Evolutionary conservation across 1,139 yeast genomes (phyloP).

Genomic region (Pichia sp.): DNA sequence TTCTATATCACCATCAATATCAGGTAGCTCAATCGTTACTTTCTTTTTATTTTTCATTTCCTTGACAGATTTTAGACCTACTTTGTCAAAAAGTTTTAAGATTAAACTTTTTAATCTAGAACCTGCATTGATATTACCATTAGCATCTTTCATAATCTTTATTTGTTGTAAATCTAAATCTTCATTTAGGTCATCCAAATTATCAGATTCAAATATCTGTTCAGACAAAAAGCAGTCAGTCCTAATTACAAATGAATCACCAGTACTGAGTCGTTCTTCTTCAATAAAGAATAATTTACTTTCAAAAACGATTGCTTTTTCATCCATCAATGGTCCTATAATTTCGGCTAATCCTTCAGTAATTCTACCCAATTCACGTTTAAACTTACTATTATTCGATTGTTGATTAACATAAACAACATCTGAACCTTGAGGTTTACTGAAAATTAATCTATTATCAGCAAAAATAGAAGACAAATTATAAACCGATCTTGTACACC

Average conservation of each 20-base stretch:
- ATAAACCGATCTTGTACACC: slow-evolving; percentile 76
- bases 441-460: slow-evolving; percentile 42
- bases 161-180: slow-evolving; percentile 8
- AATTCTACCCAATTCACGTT: slow-evolving; percentile 67
- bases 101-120: slow-evolving; percentile 13
- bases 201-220: slow-evolving; percentile 38
- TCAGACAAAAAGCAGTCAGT: slow-evolving; percentile 38
- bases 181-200: slow-evolving; percentile 3
- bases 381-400: slow-evolving; percentile 8
- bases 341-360: slow-evolving; percentile 69
- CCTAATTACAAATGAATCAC: slow-evolving; percentile 38
- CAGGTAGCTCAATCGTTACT: not conserved
- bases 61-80: slow-evolving; percentile 6
- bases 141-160: slow-evolving; percentile 8
- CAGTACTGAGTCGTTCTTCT: slow-evolving; percentile 54
- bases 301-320: slow-evolving; percentile 48
- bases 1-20: slow-evolving; percentile 1
- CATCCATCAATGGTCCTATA: slow-evolving; percentile 59
- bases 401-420: slow-evolving; percentile 23
- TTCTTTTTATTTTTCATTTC: not conserved
- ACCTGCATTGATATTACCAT: slow-evolving; percentile 11
- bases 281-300: slow-evolving; percentile 54
- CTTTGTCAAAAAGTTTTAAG: slow-evolving; percentile 9
- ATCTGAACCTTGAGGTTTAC: slow-evolving; percentile 21
- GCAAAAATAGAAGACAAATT: slow-evolving; percentile 35